These are phyloP conservation scores for Leucosporidium creatinivorum DNA, from an alignment of 768 basidiomycete species.

Conservation along the genomic window DNA sequence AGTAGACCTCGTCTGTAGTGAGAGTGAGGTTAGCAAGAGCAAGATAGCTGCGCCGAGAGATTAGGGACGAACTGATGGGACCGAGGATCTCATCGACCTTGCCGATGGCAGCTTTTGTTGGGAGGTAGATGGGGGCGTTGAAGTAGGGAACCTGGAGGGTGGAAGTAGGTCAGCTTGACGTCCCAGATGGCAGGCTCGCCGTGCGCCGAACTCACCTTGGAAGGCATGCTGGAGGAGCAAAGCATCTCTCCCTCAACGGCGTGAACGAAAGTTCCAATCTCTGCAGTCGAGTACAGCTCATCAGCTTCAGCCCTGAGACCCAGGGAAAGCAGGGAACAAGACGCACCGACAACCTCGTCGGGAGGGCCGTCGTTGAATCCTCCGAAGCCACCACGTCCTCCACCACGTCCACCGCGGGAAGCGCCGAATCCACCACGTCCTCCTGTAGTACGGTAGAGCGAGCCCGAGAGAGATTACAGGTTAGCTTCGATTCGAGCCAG, in stretches of 20 bases:
- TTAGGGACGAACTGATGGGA: conserved; percentile 61
- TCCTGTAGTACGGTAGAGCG: conserved; percentile 1
- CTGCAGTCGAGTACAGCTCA: conserved; percentile 6
- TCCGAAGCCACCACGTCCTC: conserved; percentile 43
- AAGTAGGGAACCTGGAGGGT: conserved; percentile 67
- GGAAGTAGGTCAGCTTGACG: not conserved
- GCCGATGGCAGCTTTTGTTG: conserved; percentile 91
- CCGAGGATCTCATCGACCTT: conserved; percentile 99
- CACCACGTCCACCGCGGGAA: conserved; percentile 36
- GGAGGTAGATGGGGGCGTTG: conserved; percentile 95
- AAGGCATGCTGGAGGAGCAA: conserved; percentile 70
- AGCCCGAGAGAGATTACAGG: not conserved
- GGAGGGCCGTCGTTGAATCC: conserved; percentile 44
- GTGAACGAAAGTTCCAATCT: conserved; percentile 62
- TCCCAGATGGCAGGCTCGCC: no score
- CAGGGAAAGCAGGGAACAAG: not conserved
- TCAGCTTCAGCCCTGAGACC: not conserved
- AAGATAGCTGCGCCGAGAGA: not conserved
- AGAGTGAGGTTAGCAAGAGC: not conserved
- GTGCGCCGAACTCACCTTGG: conserved; percentile 52
- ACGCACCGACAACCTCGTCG: conserved; percentile 46
- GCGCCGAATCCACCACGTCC: conserved; percentile 32
- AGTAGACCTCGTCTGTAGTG: conserved; percentile 67
- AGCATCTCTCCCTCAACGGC: conserved; percentile 99
- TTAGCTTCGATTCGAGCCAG: no score